Base-by-base conservation (phyloP, 768 basidiomycete genomes). In the Mycena vitilis region DNA sequence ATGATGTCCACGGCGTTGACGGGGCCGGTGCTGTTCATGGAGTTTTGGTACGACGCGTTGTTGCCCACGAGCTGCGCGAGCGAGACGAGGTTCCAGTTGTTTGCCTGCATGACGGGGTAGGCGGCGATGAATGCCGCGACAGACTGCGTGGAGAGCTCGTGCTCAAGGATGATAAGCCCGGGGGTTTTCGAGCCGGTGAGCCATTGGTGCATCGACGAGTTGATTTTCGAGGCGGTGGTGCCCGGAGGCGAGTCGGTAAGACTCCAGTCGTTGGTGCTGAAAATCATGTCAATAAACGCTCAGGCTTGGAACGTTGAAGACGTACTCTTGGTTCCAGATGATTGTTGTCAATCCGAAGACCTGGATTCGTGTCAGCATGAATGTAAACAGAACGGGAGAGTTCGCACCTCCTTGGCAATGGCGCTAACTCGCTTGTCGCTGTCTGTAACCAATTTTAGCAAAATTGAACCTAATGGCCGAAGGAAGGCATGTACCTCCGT, bases 311-410 rank as follows among this genome's bases (percentile, higher is more conserved):
- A 22, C 42, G 42, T n/a, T 30, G 63, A 34, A 13, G 49, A 56
- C 23, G 60, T 80, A 94, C 92, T 96, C 96, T 65, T 90, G 87
- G 79, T 97, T 96, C 96, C 96, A 98, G 71, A 94, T 79, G 60
- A 96, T 87, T 20, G 93, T 92, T 37, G 85, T 84, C 70, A 98
- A 78, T 25, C 93, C 95, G 75, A 98, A 60, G 54, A 96, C 91
- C 76, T 36, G 11, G 45, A 30, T 30, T 30, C 20, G n/a, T 12
- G 30, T 40, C 37, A 23, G 30, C 16, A 42, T 8, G 15, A 9
- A 52, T 30, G 30, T 30, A 42, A 42, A 52, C 13, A 4, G 23
- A 52, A 9, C 4, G 30, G 30, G 30, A 42, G 20, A 40, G 15
- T 8, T 30, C 69, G 47, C 60, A 96, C 91, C 76, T 95, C 89